A percentile compares a stretch with the other conserved stretches of the same genome.
These are phyloP conservation scores for Exophiala aquamarina DNA, from an alignment of 2,329 filamentous ascomycete genomes.

Conservation along the genomic window DNA sequence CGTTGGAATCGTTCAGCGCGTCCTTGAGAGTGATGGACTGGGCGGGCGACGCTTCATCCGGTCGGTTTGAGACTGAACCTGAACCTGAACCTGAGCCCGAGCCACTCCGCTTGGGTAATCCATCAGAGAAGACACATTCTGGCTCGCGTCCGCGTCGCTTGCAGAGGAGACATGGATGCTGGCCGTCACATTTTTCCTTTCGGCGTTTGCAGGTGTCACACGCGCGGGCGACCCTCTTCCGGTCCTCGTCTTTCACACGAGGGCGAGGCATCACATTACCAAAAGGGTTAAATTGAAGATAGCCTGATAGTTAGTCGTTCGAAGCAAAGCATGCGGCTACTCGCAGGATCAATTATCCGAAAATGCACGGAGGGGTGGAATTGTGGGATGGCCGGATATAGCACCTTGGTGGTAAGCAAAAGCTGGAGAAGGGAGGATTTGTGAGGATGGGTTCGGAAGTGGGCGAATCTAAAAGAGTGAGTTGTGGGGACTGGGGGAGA, in stretches of 20 bases:
- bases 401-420: slow-evolving; percentile 12
- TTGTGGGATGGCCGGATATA: slow-evolving; percentile 17
- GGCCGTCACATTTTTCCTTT: slow-evolving; percentile 55
- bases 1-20: slow-evolving; percentile 22
- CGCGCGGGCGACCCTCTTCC: slow-evolving; percentile 28
- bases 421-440: slow-evolving; percentile 4
- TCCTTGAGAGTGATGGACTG: slow-evolving; percentile 23
- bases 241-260: slow-evolving; percentile 30
- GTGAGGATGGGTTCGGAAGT: slow-evolving; percentile 18
- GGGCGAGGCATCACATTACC: slow-evolving; percentile 28
- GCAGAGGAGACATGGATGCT: slow-evolving; percentile 53
- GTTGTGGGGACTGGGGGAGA: neutral
- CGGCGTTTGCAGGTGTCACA: slow-evolving; percentile 35
- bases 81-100: neutral
- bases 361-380: neutral
- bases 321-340: neutral
- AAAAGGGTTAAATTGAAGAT: slow-evolving; percentile 1
- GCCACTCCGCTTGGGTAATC: slow-evolving; percentile 13
- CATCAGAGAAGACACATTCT: slow-evolving; percentile 42
- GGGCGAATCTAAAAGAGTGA: slow-evolving; percentile 13
- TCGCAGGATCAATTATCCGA: slow-evolving; percentile 1
- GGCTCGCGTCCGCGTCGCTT: slow-evolving; percentile 41
- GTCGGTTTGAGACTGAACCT: neutral
- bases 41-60: slow-evolving; percentile 4
- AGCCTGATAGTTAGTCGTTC: neutral